A percentile compares a stretch with the other conserved stretches of the same genome.
Evolutionary conservation across 1,284 basidiomycete genomes (phyloP).

Genomic region (Moesziomyces sp.): DNA sequence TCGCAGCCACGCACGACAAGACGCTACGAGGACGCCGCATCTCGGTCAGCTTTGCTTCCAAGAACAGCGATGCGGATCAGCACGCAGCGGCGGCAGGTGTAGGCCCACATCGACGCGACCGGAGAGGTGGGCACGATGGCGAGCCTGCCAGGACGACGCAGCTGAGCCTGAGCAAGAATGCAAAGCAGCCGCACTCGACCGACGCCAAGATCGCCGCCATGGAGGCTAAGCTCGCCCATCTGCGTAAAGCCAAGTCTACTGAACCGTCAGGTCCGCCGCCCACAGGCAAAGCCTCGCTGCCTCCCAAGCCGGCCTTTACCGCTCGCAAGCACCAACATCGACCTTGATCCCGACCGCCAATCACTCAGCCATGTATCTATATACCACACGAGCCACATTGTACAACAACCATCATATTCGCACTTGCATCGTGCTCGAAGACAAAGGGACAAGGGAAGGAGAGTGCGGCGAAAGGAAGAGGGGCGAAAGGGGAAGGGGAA

Average conservation of each 20-base stretch:
- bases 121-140: slow-evolving; percentile 40
- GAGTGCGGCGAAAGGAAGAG: neutral
- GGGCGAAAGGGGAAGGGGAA: neutral
- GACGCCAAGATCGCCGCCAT: slow-evolving; percentile 90
- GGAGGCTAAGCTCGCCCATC: slow-evolving; percentile 82
- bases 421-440: no score
- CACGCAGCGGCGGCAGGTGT: slow-evolving; percentile 5
- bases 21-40: slow-evolving; percentile 85
- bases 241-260: slow-evolving; percentile 18
- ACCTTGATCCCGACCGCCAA: neutral
- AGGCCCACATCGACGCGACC: slow-evolving; percentile 40
- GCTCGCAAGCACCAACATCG: neutral
- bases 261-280: slow-evolving; percentile 3
- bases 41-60: slow-evolving; percentile 87
- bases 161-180: slow-evolving; percentile 83
- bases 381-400: neutral
- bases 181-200: slow-evolving; percentile 76
- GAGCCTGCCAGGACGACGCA: slow-evolving; percentile 82
- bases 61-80: slow-evolving; percentile 65
- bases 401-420: neutral
- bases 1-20: slow-evolving; percentile 80
- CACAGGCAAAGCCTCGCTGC: slow-evolving; percentile 14
- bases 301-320: slow-evolving; percentile 22
- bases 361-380: neutral
- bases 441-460: neutral